These are phyloP conservation scores for Trichoderma parareesei DNA, from an alignment of 495 filamentous ascomycete species.

Conservation along the genomic window DNA sequence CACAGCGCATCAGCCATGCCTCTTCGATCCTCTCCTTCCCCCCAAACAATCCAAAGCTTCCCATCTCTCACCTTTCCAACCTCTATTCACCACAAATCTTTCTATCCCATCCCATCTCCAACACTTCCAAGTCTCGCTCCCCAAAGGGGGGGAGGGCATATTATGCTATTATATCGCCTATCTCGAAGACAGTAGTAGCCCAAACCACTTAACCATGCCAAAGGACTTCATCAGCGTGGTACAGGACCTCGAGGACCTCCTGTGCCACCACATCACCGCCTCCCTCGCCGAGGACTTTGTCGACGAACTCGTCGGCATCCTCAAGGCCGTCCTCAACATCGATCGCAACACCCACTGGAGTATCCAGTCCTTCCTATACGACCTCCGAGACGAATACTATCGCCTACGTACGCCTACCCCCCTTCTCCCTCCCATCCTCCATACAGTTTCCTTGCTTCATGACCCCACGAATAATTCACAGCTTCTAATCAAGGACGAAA, in stretches of 20 bases:
- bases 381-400: not conserved
- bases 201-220: not conserved
- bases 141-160: not conserved
- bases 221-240: not conserved
- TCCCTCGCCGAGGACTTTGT: not conserved
- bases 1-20: not conserved
- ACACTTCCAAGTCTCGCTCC: not conserved
- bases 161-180: not conserved
- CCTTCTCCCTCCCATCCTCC: not conserved
- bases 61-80: too few species aligned
- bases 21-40: not conserved
- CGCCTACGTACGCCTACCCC: not conserved
- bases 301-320: not conserved
- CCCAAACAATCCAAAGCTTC: not conserved
- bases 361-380: not conserved
- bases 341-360: not conserved
- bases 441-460: not conserved
- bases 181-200: too few species aligned
- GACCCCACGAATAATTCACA: too few species aligned
- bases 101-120: not conserved
- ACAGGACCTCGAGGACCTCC: not conserved
- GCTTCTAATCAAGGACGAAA: too few species aligned
- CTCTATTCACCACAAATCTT: not conserved
- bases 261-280: slow-evolving; percentile 3
- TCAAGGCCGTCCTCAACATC: not conserved